Evolutionary conservation across 441 rosid genomes (phyloP), one percentile per base, ranked within the genome.

Genomic region (Flueggea neowawraea): DNA sequence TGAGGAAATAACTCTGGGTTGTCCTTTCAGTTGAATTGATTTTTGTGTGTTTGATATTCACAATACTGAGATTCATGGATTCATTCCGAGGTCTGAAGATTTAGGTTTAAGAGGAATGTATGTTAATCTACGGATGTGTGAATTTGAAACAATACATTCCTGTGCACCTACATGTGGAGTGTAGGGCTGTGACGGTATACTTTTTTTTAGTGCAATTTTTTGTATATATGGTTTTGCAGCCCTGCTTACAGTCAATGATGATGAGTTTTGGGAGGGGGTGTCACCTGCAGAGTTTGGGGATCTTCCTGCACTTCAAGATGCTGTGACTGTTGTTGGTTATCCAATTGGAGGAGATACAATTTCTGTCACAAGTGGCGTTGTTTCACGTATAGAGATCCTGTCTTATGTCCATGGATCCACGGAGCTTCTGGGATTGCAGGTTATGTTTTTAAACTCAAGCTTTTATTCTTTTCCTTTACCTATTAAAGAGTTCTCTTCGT

Each of bases 311-410:
- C 92, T 90, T 77, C 99, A 91, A 72, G 96, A 94, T 80, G 99
- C 95, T 58, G 99, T 94, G 13, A 89, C 97, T 65, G 97, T 91
- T 64, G 99, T 88, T 8, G 99, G 99, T 58, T 94, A 94, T 55
- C 97, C 99, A 5, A 81, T 94, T 66, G 99, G 99, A 44, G 96
- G 99, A 15, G 99, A 94, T 62, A 89, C 97, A 5, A 86, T 94
- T 70, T 94, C 97, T 64, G 97, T 94, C 31, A 91, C 99, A 0
- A 94, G 97, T 60, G 97, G 99, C 39, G 99, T 94, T 71, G 97
- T 94, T 13, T 94, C 97, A 0, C 86, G 97, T 2, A 84, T 94
- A 59, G 99, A 84, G 88, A 82, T 91, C 45, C 66, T 89, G 28
- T 91, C 97, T 68, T 91, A 90, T 78, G 92, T 75, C 33, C 98